phyloP scores from a whole-genome alignment of 306 rosid genomes.

The Sphenostylis stenocarpa region DNA sequence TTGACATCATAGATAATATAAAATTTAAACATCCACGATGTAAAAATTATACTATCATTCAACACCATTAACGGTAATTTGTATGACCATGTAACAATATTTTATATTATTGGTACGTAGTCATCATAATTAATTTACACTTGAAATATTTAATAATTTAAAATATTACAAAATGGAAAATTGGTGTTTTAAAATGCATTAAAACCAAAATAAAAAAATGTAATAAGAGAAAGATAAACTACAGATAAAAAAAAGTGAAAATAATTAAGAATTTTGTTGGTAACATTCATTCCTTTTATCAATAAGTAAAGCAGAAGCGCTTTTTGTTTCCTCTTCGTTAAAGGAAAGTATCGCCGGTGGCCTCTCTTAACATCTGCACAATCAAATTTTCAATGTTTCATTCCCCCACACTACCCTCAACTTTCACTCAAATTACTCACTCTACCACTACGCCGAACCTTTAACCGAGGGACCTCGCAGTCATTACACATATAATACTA shows the following conservation, averaged over 20 bases:
- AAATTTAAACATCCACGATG: too few species aligned
- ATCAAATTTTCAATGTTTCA: not conserved
- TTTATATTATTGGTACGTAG: too few species aligned
- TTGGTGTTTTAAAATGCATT: too few species aligned
- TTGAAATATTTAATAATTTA: not conserved
- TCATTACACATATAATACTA: constrained; percentile 5
- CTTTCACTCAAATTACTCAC: not conserved
- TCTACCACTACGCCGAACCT: not conserved
- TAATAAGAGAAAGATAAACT: too few species aligned
- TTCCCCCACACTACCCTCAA: constrained; percentile 28
- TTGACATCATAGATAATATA: too few species aligned
- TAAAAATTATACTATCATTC: too few species aligned
- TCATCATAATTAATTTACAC: not conserved
- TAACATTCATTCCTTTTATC: not conserved
- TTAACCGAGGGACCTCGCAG: constrained; percentile 16
- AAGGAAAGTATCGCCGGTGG: constrained; percentile 42
- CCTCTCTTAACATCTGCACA: not conserved
- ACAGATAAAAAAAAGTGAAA: not conserved
- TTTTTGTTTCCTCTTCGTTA: constrained; percentile 18
- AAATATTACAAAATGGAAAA: too few species aligned
- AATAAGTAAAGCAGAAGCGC: not conserved
- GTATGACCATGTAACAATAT: too few species aligned
- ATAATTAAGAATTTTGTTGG: not conserved
- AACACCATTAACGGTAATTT: too few species aligned
- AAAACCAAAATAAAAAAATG: too few species aligned